Percentiles rank a stretch among this genome's conserved stretches.
phyloP scores from a whole-genome alignment of 2,329 filamentous ascomycete genomes.

The Xylariaceae sp. region DNA sequence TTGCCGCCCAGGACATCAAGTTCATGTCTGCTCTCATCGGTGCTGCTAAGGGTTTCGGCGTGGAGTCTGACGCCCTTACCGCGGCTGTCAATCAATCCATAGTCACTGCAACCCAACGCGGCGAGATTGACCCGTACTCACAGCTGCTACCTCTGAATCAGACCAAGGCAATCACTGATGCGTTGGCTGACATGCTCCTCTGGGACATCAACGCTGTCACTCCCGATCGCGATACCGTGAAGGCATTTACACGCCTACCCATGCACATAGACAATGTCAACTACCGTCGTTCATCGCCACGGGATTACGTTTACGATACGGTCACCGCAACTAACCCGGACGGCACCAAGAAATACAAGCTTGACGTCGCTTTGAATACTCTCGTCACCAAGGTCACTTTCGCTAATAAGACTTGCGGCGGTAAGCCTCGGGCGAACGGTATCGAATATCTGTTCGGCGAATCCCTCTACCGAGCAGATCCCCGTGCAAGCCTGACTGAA shows the following conservation, averaged over 20 bases:
- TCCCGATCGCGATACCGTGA: conserved; percentile 49
- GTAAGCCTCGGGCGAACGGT: conserved; percentile 51
- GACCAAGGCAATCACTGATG: conserved; percentile 23
- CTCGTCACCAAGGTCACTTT: conserved; percentile 53
- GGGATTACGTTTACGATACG: conserved; percentile 50
- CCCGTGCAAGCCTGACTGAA: conserved; percentile 34
- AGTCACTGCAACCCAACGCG: neutral
- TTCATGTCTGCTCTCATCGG: conserved; percentile 27
- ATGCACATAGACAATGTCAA: conserved; percentile 55
- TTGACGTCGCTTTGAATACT: conserved; percentile 58
- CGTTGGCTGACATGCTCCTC: conserved; percentile 41
- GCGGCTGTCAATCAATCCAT: neutral
- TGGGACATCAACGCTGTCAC: conserved; percentile 54
- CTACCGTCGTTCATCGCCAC: conserved; percentile 59
- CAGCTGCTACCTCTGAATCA: conserved; percentile 29
- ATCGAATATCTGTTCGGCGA: conserved; percentile 56
- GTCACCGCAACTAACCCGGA: conserved; percentile 41
- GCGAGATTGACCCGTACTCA: conserved; percentile 18
- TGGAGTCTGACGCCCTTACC: conserved; percentile 3
- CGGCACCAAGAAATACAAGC: conserved; percentile 59
- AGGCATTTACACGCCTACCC: conserved; percentile 57
- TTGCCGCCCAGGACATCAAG: conserved; percentile 31
- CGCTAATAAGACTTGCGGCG: conserved; percentile 39
- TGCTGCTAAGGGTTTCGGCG: conserved; percentile 24
- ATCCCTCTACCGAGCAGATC: conserved; percentile 53